These are phyloP conservation scores for Colletotrichum destructivum DNA, from an alignment of 2,329 filamentous ascomycete species.

Conservation along the genomic window DNA sequence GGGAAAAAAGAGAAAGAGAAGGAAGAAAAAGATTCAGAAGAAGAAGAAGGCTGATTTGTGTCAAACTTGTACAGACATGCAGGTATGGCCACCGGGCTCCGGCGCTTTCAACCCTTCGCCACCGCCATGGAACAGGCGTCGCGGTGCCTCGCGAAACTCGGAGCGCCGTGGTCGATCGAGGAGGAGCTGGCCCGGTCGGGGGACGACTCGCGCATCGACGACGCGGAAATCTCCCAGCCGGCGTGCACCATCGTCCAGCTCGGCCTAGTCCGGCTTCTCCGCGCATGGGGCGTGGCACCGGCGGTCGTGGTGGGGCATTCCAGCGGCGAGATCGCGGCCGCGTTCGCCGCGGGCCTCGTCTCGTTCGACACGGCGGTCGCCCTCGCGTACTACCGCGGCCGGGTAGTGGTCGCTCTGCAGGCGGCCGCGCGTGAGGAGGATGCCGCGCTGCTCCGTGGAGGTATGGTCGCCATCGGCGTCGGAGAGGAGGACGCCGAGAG, in stretches of 20 bases:
- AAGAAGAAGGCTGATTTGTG: too few relatives aligned
- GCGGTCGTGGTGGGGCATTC: conserved; percentile 50
- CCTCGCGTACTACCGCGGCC: conserved; percentile 10
- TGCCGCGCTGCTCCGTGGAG: conserved; percentile 37
- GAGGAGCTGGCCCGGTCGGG: conserved; percentile 47
- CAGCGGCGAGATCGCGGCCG: conserved; percentile 54
- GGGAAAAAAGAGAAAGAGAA: too few relatives aligned
- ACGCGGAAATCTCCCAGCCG: conserved; percentile 52
- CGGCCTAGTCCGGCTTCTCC: conserved; percentile 52
- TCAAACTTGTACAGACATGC: neutral
- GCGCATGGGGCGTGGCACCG: conserved; percentile 47
- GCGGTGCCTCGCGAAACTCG: conserved; percentile 45
- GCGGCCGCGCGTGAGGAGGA: neutral
- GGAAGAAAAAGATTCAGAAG: too few relatives aligned
- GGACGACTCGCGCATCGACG: conserved; percentile 45
- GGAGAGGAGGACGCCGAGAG: conserved; percentile 44
- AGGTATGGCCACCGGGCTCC: conserved; percentile 10
- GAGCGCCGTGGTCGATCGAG: conserved; percentile 47
- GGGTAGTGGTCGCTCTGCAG: neutral
- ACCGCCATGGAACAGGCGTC: conserved; percentile 45
- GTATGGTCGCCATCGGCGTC: conserved; percentile 46
- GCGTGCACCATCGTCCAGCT: conserved; percentile 57
- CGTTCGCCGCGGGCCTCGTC: conserved; percentile 49
- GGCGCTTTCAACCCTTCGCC: conserved; percentile 27
- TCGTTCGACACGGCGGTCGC: conserved; percentile 44